Base-by-base conservation (phyloP, 345 rosid species). In the Pistacia vera region DNA sequence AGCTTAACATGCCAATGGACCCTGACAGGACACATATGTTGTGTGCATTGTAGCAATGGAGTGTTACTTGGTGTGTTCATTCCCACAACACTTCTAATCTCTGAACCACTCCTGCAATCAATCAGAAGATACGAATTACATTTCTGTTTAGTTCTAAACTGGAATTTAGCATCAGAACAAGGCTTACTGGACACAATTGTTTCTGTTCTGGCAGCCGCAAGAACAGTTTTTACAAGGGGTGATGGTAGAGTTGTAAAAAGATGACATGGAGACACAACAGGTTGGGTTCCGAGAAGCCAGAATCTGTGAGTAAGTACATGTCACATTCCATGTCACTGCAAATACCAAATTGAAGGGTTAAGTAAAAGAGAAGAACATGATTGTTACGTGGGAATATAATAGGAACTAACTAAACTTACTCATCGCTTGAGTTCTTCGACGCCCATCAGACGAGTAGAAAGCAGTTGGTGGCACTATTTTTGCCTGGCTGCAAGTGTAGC, bases 261-360 rank as follows among this genome's bases (percentile, higher is more conserved):
- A 81, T 22, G 90, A 88, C 22, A 88, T 46, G 13, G 88, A 86
- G 30, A 88, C 87, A 1, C 89, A 83, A 25, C 91, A 88, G 30
- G 61, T 86, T 54, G 89, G 86, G 63, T 83, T 66, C 64, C 77
- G 78, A 20, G 84, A 71, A 4, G 84, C 86, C 56, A 78, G 55
- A 66, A 81, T 56, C 69, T 84, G 84, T 30, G 91, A 88, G 80
- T 86, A 86, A 33, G 85, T 79, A 79, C 89, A 88, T 13, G 89
- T 85, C 63, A 85, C 83, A 44, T 78, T 84, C 89, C 91, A 88
- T 46, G 91, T 80, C 83, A 85, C 89, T 88, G 87, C 76, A 68
- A 46, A 35, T 17, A 70, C 11, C n/a, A 58, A 20, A n/a, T 36
- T 48, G 16, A 66, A 58, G 9, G 13, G 57, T 55, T 59, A 41